A percentile compares a stretch with the other conserved stretches of the same genome.
Evolutionary conservation across 2,329 filamentous ascomycete genomes (phyloP).

Genomic region (Clonostachys solani): DNA sequence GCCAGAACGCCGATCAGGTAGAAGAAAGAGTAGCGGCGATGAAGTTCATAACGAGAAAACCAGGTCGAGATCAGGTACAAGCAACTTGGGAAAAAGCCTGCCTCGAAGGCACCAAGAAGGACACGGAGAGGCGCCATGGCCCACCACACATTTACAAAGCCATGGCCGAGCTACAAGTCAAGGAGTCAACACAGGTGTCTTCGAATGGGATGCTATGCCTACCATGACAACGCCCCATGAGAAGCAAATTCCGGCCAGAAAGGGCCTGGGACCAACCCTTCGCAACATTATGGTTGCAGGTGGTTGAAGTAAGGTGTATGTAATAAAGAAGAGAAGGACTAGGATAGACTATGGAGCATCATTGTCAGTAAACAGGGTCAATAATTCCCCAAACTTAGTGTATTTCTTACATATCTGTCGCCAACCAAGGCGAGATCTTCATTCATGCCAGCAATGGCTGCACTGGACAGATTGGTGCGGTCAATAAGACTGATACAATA

Average conservation of each 20-base stretch:
- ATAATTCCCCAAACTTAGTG: too few relatives aligned
- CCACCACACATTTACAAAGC: background rate
- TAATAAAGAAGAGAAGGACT: slow-evolving; percentile 12
- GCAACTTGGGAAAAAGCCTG: slow-evolving; percentile 6
- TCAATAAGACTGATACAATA: slow-evolving; percentile 38
- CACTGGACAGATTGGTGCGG: slow-evolving; percentile 44
- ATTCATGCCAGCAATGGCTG: slow-evolving; percentile 36
- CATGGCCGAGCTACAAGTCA: background rate
- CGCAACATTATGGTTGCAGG: slow-evolving; percentile 9
- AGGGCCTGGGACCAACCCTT: slow-evolving; percentile 10
- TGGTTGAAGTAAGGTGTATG: slow-evolving; percentile 13
- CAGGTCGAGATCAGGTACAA: slow-evolving; percentile 48
- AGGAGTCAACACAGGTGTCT: too few relatives aligned
- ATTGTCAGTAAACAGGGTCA: too few relatives aligned
- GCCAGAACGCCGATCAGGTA: slow-evolving; percentile 18
- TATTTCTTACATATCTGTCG: too few relatives aligned
- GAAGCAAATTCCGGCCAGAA: slow-evolving; percentile 10
- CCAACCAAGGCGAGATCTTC: slow-evolving; percentile 29
- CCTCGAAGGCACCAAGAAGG: slow-evolving; percentile 11
- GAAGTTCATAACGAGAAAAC: slow-evolving; percentile 63
- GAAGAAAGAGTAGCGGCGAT: slow-evolving; percentile 40
- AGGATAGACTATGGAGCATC: slow-evolving; percentile 3
- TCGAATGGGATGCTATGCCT: background rate
- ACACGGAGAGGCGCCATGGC: slow-evolving; percentile 5
- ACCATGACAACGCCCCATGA: slow-evolving; percentile 12